A percentile compares a stretch with the other conserved stretches of the same genome.
These are phyloP conservation scores for Piper betle DNA, from an alignment of 164 flowering plant species.

Conservation along the genomic window DNA sequence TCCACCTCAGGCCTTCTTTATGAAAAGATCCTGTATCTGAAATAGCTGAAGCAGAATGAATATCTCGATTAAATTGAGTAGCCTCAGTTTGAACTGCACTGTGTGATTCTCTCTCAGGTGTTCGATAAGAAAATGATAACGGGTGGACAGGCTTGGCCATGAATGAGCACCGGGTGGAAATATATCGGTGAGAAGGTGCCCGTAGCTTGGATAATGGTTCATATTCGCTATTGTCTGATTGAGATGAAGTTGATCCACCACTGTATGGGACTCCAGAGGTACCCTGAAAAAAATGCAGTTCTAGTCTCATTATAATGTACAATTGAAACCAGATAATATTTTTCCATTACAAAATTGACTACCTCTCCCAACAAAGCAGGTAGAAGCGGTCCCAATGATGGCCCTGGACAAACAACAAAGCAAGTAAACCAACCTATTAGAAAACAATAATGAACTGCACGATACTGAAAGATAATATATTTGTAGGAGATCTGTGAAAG, in stretches of 20 bases:
- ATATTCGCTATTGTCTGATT: constrained; percentile 68
- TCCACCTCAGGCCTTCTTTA: constrained; percentile 33
- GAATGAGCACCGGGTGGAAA: constrained; percentile 51
- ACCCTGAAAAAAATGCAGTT: constrained; percentile 33
- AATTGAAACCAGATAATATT: not conserved
- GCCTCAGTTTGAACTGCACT: constrained; percentile 8
- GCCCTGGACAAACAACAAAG: constrained; percentile 22
- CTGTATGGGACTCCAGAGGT: constrained; percentile 40
- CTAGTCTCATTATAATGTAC: constrained; percentile 1
- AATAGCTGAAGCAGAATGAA: constrained; percentile 9
- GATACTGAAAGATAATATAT: not conserved
- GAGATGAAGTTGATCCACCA: constrained; percentile 54
- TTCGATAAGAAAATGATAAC: constrained; percentile 29
- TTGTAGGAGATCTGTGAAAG: not conserved
- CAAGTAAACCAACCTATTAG: not conserved
- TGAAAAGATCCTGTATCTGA: constrained; percentile 26
- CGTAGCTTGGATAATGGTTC: constrained; percentile 35
- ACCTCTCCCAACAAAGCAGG: constrained; percentile 54
- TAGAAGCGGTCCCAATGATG: constrained; percentile 23
- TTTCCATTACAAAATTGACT: constrained; percentile 4
- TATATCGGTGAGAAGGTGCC: constrained; percentile 32
- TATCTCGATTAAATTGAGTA: not conserved
- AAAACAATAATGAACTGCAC: not conserved
- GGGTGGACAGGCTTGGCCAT: constrained; percentile 85
- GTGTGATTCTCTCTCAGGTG: constrained; percentile 23